Conservation (phyloP, 2,329 filamentous ascomycete species). For the Akanthomyces dipterigenus region DNA sequence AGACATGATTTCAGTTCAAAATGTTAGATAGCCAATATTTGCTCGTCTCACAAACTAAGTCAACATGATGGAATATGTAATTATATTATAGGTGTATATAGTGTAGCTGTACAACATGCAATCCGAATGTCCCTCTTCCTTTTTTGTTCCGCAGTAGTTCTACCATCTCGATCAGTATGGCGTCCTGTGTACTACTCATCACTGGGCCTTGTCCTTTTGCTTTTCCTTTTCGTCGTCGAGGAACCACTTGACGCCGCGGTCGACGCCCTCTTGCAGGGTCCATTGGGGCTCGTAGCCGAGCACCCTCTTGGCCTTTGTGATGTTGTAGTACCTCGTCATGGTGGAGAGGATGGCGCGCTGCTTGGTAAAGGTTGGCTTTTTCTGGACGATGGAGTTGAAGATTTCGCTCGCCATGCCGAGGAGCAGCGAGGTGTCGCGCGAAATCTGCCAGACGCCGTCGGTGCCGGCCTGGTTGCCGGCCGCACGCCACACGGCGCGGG, state of each 20-base stretch:
- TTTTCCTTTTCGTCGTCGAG: constrained; percentile 40
- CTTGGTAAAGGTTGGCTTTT: constrained; percentile 50
- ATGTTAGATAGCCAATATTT: too few relatives aligned
- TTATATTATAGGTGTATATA: background rate
- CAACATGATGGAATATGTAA: background rate
- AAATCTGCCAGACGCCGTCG: constrained; percentile 48
- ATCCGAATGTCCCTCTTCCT: background rate
- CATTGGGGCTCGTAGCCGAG: constrained; percentile 65
- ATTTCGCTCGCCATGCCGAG: constrained; percentile 50
- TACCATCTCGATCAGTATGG: too few relatives aligned
- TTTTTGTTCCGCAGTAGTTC: background rate
- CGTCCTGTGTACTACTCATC: background rate
- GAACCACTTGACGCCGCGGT: constrained; percentile 47
- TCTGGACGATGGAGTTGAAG: constrained; percentile 41
- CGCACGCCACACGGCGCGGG: constrained; percentile 66
- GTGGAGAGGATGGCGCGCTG: constrained; percentile 59
- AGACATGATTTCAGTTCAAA: too few relatives aligned
- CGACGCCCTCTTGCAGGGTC: constrained; percentile 57
- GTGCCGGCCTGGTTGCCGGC: constrained; percentile 47
- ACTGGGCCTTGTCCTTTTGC: background rate
- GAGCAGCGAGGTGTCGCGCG: constrained; percentile 42
- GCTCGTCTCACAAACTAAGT: too few relatives aligned
- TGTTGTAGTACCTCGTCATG: constrained; percentile 74
- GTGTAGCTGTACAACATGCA: background rate
- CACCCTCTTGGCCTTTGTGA: constrained; percentile 64